phyloP scores from a whole-genome alignment of 306 rosid genomes.

The Pterocarpus macrocarpus region DNA sequence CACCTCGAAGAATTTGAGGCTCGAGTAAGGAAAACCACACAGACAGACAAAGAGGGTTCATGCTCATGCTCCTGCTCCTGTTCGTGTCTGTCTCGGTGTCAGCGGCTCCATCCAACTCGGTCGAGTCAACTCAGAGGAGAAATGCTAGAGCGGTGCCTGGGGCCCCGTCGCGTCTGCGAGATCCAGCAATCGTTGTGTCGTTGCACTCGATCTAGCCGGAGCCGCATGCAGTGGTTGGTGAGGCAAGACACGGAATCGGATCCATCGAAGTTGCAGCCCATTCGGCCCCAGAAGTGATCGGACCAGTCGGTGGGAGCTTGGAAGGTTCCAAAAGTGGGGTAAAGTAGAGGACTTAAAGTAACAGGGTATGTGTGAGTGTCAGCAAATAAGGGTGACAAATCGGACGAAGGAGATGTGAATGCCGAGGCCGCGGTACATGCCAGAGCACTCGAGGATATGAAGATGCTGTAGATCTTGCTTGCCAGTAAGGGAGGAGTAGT shows the following conservation, averaged over 20 bases:
- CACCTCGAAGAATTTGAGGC: no score
- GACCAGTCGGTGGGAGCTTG: constrained; percentile 97
- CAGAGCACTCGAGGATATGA: no score
- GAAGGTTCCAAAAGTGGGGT: constrained; percentile 62
- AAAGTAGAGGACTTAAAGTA: no score
- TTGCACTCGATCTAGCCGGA: constrained; percentile 63
- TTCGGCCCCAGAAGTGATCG: constrained; percentile 93
- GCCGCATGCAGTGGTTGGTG: constrained; percentile 96
- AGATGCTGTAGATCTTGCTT: no score
- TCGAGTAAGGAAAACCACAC: background rate
- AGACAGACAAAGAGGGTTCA: background rate
- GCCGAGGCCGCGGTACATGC: no score
- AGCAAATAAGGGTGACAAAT: no score
- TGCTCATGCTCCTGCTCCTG: background rate
- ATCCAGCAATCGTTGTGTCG: constrained; percentile 68
- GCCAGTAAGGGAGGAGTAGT: no score
- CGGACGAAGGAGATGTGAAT: no score
- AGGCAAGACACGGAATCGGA: constrained; percentile 76
- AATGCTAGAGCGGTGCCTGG: constrained; percentile 63
- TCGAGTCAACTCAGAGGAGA: background rate
- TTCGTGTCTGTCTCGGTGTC: background rate
- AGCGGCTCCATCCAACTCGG: constrained; percentile 9
- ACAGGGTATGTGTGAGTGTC: no score
- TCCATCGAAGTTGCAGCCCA: constrained; percentile 78
- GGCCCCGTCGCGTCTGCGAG: constrained; percentile 68